phyloP scores from a whole-genome alignment of 108 stramenopile genomes.

The Phaeodactylum tricornutum region DNA sequence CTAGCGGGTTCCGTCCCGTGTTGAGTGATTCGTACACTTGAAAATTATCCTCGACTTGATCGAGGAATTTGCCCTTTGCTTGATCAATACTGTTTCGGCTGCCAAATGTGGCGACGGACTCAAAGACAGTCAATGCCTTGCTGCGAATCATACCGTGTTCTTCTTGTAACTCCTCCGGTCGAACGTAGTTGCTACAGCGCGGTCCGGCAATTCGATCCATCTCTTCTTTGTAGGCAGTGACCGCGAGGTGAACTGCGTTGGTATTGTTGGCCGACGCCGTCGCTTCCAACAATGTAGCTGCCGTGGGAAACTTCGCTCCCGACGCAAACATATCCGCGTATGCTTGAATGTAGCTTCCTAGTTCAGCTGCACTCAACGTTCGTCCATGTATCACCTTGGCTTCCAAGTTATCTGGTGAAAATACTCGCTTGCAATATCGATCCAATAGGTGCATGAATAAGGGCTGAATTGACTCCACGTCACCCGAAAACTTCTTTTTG shows the following conservation, averaged over 20 bases:
- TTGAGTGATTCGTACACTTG: constrained; percentile 76
- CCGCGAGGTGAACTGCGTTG: constrained; percentile 72
- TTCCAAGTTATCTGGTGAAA: constrained; percentile 50
- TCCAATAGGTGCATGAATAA: constrained; percentile 81
- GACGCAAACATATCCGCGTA: constrained; percentile 90
- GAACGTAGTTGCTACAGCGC: constrained; percentile 53
- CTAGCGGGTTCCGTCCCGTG: constrained; percentile 80
- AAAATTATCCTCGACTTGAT: constrained; percentile 55
- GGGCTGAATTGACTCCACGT: constrained; percentile 69
- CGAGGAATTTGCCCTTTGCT: constrained; percentile 45
- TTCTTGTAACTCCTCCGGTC: constrained; percentile 59
- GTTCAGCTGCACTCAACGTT: constrained; percentile 83
- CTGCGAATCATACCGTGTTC: constrained; percentile 42
- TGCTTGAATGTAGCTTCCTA: constrained; percentile 83
- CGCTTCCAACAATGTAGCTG: constrained; percentile 93
- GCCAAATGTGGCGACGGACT: constrained; percentile 91
- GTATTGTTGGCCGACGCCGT: constrained; percentile 92
- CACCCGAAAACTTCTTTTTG: constrained; percentile 90
- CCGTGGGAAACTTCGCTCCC: constrained; percentile 89
- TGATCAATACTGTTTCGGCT: constrained; percentile 56
- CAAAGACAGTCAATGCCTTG: constrained; percentile 61
- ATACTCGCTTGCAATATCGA: constrained; percentile 81
- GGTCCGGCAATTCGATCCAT: constrained; percentile 89
- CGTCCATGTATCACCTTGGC: constrained; percentile 77
- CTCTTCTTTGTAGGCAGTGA: constrained; percentile 69